phyloP scores from a whole-genome alignment of 768 basidiomycete species.

The Chalciporus sphaerocephalus region DNA sequence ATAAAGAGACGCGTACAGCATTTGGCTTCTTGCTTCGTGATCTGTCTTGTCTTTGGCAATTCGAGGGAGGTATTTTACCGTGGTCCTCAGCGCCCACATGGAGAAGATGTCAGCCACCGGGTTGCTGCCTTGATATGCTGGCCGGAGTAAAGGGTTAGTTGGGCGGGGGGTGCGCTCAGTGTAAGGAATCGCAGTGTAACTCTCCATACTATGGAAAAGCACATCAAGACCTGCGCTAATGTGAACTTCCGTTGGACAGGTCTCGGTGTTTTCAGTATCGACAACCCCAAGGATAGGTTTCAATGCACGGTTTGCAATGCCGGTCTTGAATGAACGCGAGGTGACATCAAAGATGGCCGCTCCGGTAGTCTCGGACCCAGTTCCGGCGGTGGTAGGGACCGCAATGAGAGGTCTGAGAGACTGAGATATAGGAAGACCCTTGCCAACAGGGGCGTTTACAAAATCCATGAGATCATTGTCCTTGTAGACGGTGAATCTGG shows the following conservation, averaged over 20 bases:
- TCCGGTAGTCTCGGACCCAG: conserved; percentile 93
- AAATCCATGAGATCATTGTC: conserved; percentile 94
- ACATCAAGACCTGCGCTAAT: conserved; percentile 95
- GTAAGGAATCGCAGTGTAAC: conserved; percentile 93
- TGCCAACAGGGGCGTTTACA: conserved; percentile 94
- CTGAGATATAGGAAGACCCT: conserved; percentile 78
- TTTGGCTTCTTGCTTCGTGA: conserved; percentile 79
- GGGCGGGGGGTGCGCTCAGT: conserved; percentile 88
- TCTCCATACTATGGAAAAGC: conserved; percentile 93
- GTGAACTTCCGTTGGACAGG: conserved; percentile 87
- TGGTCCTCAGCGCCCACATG: conserved; percentile 86
- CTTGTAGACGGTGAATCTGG: conserved; percentile 83
- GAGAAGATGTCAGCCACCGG: conserved; percentile 96
- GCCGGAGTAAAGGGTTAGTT: conserved; percentile 82
- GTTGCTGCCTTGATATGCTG: conserved; percentile 92
- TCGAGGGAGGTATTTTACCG: conserved; percentile 83
- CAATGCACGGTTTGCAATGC: conserved; percentile 88
- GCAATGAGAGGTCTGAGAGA: conserved; percentile 81
- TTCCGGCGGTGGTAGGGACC: conserved; percentile 79
- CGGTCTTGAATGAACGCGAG: conserved; percentile 91
- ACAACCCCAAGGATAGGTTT: conserved; percentile 85
- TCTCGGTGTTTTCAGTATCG: conserved; percentile 87
- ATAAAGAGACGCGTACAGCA: conserved; percentile 59
- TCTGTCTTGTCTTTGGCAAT: conserved; percentile 78
- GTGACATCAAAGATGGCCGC: conserved; percentile 93